Conservation (phyloP, 164 flowering plant genomes). For the Piper betle region DNA sequence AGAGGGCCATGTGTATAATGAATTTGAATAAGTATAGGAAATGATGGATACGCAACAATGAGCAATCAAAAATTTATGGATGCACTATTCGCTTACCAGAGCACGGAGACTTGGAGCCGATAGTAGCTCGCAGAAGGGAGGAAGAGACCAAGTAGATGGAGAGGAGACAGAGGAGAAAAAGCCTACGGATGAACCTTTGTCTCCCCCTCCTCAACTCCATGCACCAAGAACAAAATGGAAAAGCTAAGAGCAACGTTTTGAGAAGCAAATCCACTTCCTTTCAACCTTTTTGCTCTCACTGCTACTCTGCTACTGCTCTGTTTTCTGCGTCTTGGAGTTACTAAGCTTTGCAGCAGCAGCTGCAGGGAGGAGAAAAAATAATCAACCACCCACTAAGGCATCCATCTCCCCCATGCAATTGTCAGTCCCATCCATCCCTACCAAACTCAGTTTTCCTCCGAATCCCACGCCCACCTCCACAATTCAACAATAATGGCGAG, state of each 20-base stretch:
- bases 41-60: too few relatives aligned
- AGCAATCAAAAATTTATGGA: too few relatives aligned
- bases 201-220: constrained; percentile 15
- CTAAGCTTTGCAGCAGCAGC: constrained; percentile 7
- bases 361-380: neutral
- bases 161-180: constrained; percentile 9
- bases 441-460: constrained; percentile 5
- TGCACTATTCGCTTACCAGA: too few relatives aligned
- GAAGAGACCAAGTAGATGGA: constrained; percentile 24
- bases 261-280: neutral
- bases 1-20: neutral
- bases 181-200: constrained; percentile 5
- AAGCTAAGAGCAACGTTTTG: neutral
- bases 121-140: constrained; percentile 17
- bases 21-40: neutral
- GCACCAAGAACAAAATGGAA: neutral
- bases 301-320: neutral
- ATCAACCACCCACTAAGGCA: constrained; percentile 2
- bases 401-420: constrained; percentile 8
- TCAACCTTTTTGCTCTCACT: neutral
- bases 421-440: constrained; percentile 12
- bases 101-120: constrained; percentile 9
- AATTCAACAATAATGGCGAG: neutral
- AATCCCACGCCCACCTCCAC: neutral
- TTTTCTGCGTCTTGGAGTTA: neutral